Conservation (phyloP, 2,329 filamentous ascomycete species). For the Botrytis sinoallii region DNA sequence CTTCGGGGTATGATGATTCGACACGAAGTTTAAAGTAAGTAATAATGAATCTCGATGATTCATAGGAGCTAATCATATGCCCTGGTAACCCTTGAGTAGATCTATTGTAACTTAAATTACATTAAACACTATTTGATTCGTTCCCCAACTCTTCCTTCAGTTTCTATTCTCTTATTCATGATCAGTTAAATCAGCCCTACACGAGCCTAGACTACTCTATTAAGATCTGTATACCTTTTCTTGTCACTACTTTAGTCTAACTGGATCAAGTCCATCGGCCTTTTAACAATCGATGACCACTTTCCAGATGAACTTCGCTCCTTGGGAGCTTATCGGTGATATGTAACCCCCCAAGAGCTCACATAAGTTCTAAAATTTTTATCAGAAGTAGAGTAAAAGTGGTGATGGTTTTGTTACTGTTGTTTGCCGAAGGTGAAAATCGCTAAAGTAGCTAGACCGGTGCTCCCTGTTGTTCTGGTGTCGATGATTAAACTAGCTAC, state of each 20-base stretch:
- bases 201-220: neutral
- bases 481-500: neutral
- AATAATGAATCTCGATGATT: neutral
- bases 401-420: neutral
- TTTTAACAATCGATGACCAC: neutral
- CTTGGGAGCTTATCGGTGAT: neutral
- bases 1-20: neutral
- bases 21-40: neutral
- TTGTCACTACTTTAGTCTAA: neutral
- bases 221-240: neutral
- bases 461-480: neutral
- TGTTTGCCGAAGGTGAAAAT: neutral
- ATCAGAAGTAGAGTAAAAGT: neutral
- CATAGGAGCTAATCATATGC: neutral
- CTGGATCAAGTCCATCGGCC: neutral
- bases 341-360: neutral
- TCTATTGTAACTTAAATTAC: neutral
- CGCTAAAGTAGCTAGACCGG: neutral
- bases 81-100: neutral
- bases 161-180: neutral
- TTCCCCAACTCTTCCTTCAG: neutral
- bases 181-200: neutral
- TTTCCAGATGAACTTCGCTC: neutral
- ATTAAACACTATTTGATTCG: neutral
- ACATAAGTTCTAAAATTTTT: neutral